Percentiles rank a stretch among this genome's conserved stretches.
Conservation (phyloP, 805 yeast genomes). For the Yamadazyma kitorensis region DNA sequence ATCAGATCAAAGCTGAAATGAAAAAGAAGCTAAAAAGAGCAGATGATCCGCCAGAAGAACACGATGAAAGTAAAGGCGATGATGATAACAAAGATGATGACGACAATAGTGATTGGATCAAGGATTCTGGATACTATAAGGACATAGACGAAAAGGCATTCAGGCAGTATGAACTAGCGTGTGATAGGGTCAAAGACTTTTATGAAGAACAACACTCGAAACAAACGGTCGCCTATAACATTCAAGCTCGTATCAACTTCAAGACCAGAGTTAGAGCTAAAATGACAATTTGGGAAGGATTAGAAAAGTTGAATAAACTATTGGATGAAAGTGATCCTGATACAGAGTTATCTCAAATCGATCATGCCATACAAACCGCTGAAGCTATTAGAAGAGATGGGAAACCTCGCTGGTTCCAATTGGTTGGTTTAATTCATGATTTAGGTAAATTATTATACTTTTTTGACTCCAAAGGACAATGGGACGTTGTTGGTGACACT, state of each 20-base stretch:
- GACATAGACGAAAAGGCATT: slow-evolving; percentile 42
- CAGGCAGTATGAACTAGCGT: slow-evolving; percentile 66
- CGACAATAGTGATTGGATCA: slow-evolving; percentile 24
- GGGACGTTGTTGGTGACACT: slow-evolving; percentile 82
- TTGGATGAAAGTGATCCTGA: slow-evolving; percentile 76
- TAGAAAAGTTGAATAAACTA: slow-evolving; percentile 56
- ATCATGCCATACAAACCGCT: slow-evolving; percentile 74
- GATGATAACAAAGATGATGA: slow-evolving; percentile 1
- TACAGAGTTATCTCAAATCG: slow-evolving; percentile 70
- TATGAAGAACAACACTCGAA: slow-evolving; percentile 66
- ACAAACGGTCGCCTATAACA: slow-evolving; percentile 70
- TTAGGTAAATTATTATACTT: slow-evolving; percentile 67
- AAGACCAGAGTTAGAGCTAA: slow-evolving; percentile 63
- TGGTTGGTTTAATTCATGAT: slow-evolving; percentile 71
- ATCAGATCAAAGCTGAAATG: slow-evolving; percentile 19
- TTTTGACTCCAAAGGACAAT: slow-evolving; percentile 70
- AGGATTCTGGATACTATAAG: slow-evolving; percentile 27
- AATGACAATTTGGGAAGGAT: slow-evolving; percentile 72
- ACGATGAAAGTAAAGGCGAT: slow-evolving; percentile 1
- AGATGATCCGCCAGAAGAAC: background rate
- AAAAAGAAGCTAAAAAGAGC: background rate
- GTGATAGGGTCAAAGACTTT: slow-evolving; percentile 63
- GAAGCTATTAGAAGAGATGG: slow-evolving; percentile 68
- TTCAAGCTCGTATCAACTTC: slow-evolving; percentile 69
- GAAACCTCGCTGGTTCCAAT: slow-evolving; percentile 73